phyloP scores from a whole-genome alignment of 2,329 filamentous ascomycete species.

The Aspergillus sp. region DNA sequence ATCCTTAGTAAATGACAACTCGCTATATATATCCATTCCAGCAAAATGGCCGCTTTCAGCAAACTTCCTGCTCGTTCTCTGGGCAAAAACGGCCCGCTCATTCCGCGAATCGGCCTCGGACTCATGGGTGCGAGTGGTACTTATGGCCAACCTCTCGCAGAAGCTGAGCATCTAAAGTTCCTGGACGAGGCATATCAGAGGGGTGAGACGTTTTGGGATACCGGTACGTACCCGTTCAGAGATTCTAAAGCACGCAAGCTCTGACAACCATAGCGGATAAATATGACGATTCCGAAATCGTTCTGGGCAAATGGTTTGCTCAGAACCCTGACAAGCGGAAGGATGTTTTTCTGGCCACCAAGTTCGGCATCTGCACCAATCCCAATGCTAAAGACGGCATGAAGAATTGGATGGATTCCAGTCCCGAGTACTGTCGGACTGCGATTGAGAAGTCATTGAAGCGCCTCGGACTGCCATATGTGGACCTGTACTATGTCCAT shows the following conservation, averaged over 20 bases:
- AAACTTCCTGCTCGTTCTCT: constrained; percentile 25
- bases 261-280: constrained; percentile 26
- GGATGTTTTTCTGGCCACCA: constrained; percentile 56
- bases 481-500: constrained; percentile 54
- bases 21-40: background rate
- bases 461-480: constrained; percentile 44
- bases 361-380: constrained; percentile 45
- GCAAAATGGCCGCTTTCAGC: constrained; percentile 8
- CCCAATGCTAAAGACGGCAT: constrained; percentile 15
- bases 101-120: constrained; percentile 31
- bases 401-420: constrained; percentile 31
- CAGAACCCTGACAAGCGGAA: constrained; percentile 44
- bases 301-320: constrained; percentile 53
- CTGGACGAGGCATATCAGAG: constrained; percentile 49
- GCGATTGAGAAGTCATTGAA: constrained; percentile 46
- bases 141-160: constrained; percentile 35
- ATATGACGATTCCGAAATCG: constrained; percentile 52
- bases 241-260: background rate
- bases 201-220: constrained; percentile 50
- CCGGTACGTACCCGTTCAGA: constrained; percentile 23
- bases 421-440: constrained; percentile 44
- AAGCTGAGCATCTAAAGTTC: constrained; percentile 48
- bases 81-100: constrained; percentile 30
- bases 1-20: background rate
- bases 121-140: constrained; percentile 30